Base-by-base conservation (phyloP, 1,284 basidiomycete genomes). In the Inonotus hispidus region DNA sequence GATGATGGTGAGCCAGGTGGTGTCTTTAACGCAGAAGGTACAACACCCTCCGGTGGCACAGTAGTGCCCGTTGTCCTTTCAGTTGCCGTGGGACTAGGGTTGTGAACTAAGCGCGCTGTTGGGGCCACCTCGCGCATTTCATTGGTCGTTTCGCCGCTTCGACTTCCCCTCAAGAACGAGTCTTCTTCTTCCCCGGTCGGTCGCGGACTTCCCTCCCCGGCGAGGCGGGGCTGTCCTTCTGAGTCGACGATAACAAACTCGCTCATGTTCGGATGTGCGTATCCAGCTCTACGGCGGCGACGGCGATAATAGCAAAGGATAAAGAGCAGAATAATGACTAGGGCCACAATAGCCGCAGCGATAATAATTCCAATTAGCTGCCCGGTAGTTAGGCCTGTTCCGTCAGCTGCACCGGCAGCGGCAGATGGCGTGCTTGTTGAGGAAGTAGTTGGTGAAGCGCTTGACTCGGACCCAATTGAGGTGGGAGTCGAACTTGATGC, bases 401-500 rank as follows among this genome's bases (percentile, higher is more conserved):
- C 50, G 21, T 23, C 49, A 13, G 19, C 32, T 67, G 23, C 32
- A 8, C 39, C 45, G 1, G 52, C 23, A 13, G 14, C 25, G 38
- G 57, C 53, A 39, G 62, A 62, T 7, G 69, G 64, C 14, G 67
- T 54, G 35, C 69, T 53, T 35, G 70, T 29, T 60, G 60, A 59
- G 21, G 59, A 57, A 25, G 25, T 50, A 45, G 52, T 52, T n/a
- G 60, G 38, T 27, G 55, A 39, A 21, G 55, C 19, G 41, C 5
- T 41, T 58, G 35, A 13, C 19, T 49, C 49, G n/a, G 60, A 27
- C 21, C 25, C 29, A 35, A 32, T 23, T 43, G 50, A 56, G 6
- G 52, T 25, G 25, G 38, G 43, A 46, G 13, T 29, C 37, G 59
- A 41, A 38, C 27, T 46, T 25, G 53, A 47, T 11, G 58, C 19